Evolutionary conservation across 2,329 filamentous ascomycete species (phyloP), one percentile per base, ranked within the genome.

Genomic region (Colletotrichum tropicale): DNA sequence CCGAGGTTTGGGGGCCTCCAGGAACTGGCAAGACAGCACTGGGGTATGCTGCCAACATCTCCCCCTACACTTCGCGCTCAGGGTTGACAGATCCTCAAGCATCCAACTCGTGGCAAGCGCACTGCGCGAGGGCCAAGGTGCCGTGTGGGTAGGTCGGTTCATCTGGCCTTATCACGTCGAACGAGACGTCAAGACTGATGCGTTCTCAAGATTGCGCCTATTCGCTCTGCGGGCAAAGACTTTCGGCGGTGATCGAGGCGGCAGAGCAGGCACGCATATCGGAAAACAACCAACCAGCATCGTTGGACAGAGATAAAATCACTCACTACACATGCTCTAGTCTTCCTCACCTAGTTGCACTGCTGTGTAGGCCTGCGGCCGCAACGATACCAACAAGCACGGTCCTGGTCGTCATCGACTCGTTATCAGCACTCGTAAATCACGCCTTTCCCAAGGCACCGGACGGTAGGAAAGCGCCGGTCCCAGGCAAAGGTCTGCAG

Each of bases 1-100:
- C 94, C 5, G 96, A 98, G 84, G 86, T 98, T 66, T 98, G 95
- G 90, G 96, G 96, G 1, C 95, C 96, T 13, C 94, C 95, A 10
- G 96, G 96, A 3, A 91, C 91, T 30, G 96, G 96, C 34, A 98
- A 98, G 88, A 98, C 95, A 6, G 89, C 93, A 15, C 87, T 98
- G 79, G 94, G 93, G 94, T 96, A 88, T 85, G 91, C 85, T 62
- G 6, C 16, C 62, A 30, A 56, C 68, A 74, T 58, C 28, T 77
- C 67, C 70, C 65, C 69, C 67, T 73, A 67, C 69, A 75, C 52
- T 30, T 32, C 24, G 34, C 9, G 21, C 12, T 21, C 60, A 78
- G 78, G 55, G 71, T 75, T 77, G 34, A 77, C 38, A 18, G 30
- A 34, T 66, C 52, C 18, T 24, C 18, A 74, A 96, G 95, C 43